phyloP scores from a whole-genome alignment of 2,329 filamentous ascomycete species.

The Microdochium bolleyi region DNA sequence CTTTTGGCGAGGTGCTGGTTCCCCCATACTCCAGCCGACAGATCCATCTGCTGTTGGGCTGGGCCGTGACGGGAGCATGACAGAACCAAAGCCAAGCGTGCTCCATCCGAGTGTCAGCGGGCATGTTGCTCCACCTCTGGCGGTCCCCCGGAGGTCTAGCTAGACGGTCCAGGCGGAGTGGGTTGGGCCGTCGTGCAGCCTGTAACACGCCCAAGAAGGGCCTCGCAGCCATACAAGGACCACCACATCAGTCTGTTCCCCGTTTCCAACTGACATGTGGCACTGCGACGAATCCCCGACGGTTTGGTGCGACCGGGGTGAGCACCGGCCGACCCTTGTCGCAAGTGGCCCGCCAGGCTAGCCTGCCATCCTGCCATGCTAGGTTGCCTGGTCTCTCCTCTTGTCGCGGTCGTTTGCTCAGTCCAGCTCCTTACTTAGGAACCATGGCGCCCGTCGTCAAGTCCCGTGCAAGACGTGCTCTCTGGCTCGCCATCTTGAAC shows the following conservation, averaged over 20 bases:
- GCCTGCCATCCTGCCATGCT: too few relatives aligned
- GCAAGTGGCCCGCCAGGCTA: neutral
- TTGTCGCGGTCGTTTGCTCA: neutral
- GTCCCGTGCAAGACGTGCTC: neutral
- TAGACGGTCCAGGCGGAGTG: neutral
- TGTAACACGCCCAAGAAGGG: slow-evolving; percentile 14
- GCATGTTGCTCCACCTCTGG: neutral
- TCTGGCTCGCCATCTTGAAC: neutral
- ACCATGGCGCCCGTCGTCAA: neutral
- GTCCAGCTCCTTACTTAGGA: neutral
- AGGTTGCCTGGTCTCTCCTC: neutral
- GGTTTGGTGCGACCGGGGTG: slow-evolving; percentile 11
- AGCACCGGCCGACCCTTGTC: slow-evolving; percentile 9
- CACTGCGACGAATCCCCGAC: slow-evolving; percentile 15
- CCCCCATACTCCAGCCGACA: too few relatives aligned
- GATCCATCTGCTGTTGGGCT: too few relatives aligned
- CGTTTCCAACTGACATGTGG: slow-evolving; percentile 22
- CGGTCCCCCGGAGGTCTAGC: neutral
- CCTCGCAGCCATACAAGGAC: slow-evolving; percentile 13
- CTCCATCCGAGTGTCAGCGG: neutral
- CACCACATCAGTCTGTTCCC: slow-evolving; percentile 19
- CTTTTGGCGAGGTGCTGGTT: neutral
- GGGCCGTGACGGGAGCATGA: neutral
- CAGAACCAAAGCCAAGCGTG: neutral
- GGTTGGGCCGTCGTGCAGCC: slow-evolving; percentile 1